Conservation (phyloP, 805 yeast genomes). For the Ogataea nakhonphanomensis region DNA sequence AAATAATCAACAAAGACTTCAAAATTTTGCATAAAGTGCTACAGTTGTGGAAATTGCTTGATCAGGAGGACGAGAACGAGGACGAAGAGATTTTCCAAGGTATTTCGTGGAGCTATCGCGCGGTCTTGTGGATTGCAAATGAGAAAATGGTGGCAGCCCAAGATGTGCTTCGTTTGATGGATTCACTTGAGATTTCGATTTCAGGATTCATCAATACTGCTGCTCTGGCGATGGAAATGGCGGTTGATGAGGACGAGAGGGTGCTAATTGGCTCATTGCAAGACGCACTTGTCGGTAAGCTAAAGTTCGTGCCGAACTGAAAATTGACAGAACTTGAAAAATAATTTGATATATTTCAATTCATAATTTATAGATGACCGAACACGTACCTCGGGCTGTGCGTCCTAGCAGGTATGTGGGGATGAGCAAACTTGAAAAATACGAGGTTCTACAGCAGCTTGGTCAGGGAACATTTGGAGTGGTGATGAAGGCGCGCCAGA, state of each 20-base stretch:
- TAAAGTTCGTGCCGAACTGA: background rate
- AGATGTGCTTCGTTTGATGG: background rate
- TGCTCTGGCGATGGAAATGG: background rate
- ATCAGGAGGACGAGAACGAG: background rate
- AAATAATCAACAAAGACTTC: constrained; percentile 17
- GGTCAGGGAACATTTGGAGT: constrained; percentile 91
- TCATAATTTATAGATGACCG: constrained; percentile 3
- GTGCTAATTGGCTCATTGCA: background rate
- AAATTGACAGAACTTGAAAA: constrained; percentile 7
- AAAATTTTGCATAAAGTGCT: constrained; percentile 10
- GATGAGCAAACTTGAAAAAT: constrained; percentile 33
- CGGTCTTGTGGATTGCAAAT: constrained; percentile 10
- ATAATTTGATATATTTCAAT: background rate
- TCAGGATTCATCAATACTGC: too few species aligned
- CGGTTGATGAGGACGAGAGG: background rate
- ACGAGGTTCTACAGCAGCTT: constrained; percentile 40
- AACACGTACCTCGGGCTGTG: constrained; percentile 2
- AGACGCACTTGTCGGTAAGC: constrained; percentile 2
- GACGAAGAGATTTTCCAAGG: constrained; percentile 3
- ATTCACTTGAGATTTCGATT: too few species aligned
- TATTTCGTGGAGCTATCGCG: constrained; percentile 1
- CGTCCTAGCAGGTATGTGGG: constrained; percentile 20
- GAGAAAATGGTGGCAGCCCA: constrained; percentile 6
- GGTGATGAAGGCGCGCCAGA: constrained; percentile 72
- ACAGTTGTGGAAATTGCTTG: constrained; percentile 1